Conservation (phyloP, 1,139 yeast genomes). For the Sugiyamaella xylanicola region DNA sequence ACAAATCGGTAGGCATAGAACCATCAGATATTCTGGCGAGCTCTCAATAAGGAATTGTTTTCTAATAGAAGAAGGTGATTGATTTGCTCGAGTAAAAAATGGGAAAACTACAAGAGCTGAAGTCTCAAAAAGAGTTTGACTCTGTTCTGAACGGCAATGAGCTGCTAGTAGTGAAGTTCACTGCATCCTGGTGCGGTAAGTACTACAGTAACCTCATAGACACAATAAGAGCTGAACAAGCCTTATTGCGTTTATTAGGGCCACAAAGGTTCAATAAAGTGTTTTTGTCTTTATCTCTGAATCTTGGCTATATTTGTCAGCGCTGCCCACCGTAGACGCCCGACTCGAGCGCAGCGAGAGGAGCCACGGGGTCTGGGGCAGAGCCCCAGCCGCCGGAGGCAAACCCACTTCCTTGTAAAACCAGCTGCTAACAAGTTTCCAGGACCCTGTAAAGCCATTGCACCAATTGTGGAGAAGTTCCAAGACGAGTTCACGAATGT, state of each 20-base stretch:
- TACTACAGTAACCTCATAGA: no score
- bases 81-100: not conserved
- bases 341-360: not conserved
- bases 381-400: not conserved
- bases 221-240: no score
- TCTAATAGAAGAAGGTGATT: no score
- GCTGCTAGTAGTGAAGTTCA: conserved; percentile 76
- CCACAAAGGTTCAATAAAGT: no score
- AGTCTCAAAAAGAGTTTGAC: conserved; percentile 27
- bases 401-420: not conserved
- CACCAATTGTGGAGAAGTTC: conserved; percentile 76
- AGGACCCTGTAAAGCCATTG: conserved; percentile 90
- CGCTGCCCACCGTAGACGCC: no score
- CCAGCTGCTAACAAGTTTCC: conserved; percentile 1
- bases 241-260: not conserved
- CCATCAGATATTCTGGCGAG: no score
- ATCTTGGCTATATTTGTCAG: no score
- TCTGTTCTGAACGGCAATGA: conserved; percentile 25
- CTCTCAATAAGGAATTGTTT: no score
- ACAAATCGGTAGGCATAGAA: not conserved
- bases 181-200: conserved; percentile 84
- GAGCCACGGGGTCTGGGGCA: not conserved
- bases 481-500: conserved; percentile 40
- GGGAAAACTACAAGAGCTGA: conserved; percentile 25
- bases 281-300: no score